Conservation (phyloP, 2,329 filamentous ascomycete genomes). For the Colletotrichum musicola region DNA sequence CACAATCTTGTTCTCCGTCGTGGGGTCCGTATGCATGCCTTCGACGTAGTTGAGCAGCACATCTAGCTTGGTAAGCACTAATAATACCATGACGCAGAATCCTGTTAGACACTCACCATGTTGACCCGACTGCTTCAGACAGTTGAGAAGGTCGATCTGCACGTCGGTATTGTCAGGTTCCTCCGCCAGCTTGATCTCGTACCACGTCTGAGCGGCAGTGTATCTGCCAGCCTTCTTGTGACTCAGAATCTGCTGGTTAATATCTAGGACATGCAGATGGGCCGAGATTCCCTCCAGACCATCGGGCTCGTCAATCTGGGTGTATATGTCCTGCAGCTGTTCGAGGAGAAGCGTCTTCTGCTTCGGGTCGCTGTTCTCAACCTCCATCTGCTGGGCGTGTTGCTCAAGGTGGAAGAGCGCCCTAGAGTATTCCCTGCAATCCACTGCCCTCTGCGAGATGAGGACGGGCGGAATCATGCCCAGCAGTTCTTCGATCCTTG, state of each 20-base stretch:
- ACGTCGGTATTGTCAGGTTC: slow-evolving; percentile 81
- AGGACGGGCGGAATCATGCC: slow-evolving; percentile 79
- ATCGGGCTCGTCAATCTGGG: slow-evolving; percentile 97
- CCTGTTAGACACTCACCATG: slow-evolving; percentile 71
- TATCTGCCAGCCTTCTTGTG: slow-evolving; percentile 94
- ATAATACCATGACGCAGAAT: background rate
- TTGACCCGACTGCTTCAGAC: slow-evolving; percentile 94
- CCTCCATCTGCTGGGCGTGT: slow-evolving; percentile 73
- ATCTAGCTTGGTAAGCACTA: slow-evolving; percentile 64
- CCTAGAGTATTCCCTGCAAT: slow-evolving; percentile 92
- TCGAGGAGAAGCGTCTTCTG: slow-evolving; percentile 77
- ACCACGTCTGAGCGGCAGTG: slow-evolving; percentile 97
- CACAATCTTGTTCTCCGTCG: slow-evolving; percentile 73
- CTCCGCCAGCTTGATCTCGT: slow-evolving; percentile 88
- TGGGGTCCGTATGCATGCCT: slow-evolving; percentile 70
- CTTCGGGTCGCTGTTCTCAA: slow-evolving; percentile 58
- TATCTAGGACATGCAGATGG: slow-evolving; percentile 86
- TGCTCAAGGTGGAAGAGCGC: slow-evolving; percentile 96
- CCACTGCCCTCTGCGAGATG: slow-evolving; percentile 84
- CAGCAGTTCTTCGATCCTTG: slow-evolving; percentile 64
- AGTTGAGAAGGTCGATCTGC: slow-evolving; percentile 86
- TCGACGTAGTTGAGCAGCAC: slow-evolving; percentile 89
- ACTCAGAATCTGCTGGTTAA: slow-evolving; percentile 92
- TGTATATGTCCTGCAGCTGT: slow-evolving; percentile 91
- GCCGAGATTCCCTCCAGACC: slow-evolving; percentile 95